Evolutionary conservation across 176 grass and related monocot species (phyloP), one percentile per base, ranked within the genome.

Genomic region (Poa pratensis): DNA sequence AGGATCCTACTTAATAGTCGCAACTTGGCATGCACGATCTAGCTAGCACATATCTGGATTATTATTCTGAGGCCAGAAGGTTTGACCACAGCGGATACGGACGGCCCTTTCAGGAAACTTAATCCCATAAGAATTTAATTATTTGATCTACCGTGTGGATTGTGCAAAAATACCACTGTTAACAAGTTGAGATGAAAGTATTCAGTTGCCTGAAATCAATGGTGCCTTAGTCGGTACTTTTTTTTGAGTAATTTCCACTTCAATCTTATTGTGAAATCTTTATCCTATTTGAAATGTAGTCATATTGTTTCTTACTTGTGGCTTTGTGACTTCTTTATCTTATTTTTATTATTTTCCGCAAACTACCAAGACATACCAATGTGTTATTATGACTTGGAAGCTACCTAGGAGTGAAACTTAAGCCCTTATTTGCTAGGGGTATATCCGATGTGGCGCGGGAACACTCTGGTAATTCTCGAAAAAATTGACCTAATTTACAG

Each of bases 1-100:
- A 77, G 3, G 1, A 77, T 37, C 52, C 7, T 77, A 40, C 37
- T 77, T 78, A 17, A 30, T 34, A 77, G 75, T 23, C 32, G 12
- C 75, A 15, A 39, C 32, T 60, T 78, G 75, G 54, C 53, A 26
- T 57, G 75, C 13, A 59, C 40, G 34, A 78, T 30, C 28, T 78
- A 43, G 9, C 55, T 24, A 43, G 9, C 13, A 39, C 37, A 43
- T 14, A 43, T 78, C n/a, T 3, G 32, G 18, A 57, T 77, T 39
- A 57, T 68, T 37, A 68, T 37, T 57, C 74, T 57, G 16, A 12
- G 37, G 16, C 18, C 18, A 7, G 49, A 34, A 28, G 49, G 28
- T 32, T 54, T 54, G 27, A 76, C 73, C 28, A 32, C 4, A 34
- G 1, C 2, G 0, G n/a, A 12, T 45, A 17, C 11, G 55, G 59